Evolutionary conservation across 139 green algal species (phyloP).

Genomic region (Limnomonas spitsbergensis): DNA sequence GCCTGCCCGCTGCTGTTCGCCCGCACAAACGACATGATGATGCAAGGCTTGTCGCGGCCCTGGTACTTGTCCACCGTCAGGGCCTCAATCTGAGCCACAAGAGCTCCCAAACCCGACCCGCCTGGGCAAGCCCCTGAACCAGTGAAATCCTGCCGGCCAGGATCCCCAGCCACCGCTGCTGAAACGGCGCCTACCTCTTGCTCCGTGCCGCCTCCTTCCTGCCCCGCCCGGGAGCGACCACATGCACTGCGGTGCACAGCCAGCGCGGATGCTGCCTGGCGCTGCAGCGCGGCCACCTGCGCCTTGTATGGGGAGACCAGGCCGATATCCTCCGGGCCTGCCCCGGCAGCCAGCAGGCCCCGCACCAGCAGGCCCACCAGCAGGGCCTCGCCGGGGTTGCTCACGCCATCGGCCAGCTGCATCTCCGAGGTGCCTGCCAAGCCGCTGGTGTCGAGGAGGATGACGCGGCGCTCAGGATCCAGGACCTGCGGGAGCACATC

Average conservation of each 20-base stretch:
- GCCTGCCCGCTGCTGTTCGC: conserved; percentile 46
- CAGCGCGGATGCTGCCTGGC: not conserved
- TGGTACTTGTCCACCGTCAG: conserved; percentile 88
- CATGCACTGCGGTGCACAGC: conserved; percentile 10
- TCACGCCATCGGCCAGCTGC: conserved; percentile 33
- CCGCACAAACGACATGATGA: conserved; percentile 76
- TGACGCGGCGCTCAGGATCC: conserved; percentile 52
- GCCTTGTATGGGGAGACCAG: conserved; percentile 82
- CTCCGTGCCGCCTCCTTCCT: not conserved
- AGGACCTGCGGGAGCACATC: conserved; percentile 32
- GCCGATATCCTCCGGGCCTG: conserved; percentile 51
- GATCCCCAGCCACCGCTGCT: no score
- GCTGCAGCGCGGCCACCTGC: conserved; percentile 54
- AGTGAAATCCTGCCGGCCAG: no score
- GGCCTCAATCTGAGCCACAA: conserved; percentile 54
- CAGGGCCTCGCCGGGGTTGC: conserved; percentile 65
- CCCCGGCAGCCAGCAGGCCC: conserved; percentile 49
- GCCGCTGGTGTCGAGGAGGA: conserved; percentile 82
- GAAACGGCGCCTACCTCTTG: not conserved
- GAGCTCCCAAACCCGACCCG: not conserved
- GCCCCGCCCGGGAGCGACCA: not conserved
- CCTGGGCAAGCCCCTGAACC: no score
- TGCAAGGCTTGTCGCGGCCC: conserved; percentile 72
- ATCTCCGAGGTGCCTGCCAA: conserved; percentile 30
- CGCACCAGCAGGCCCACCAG: conserved; percentile 52